Evolutionary conservation across 2,329 filamentous ascomycete species (phyloP), one percentile per base, ranked within the genome.

Genomic region (Sporothrix dimorphospora): DNA sequence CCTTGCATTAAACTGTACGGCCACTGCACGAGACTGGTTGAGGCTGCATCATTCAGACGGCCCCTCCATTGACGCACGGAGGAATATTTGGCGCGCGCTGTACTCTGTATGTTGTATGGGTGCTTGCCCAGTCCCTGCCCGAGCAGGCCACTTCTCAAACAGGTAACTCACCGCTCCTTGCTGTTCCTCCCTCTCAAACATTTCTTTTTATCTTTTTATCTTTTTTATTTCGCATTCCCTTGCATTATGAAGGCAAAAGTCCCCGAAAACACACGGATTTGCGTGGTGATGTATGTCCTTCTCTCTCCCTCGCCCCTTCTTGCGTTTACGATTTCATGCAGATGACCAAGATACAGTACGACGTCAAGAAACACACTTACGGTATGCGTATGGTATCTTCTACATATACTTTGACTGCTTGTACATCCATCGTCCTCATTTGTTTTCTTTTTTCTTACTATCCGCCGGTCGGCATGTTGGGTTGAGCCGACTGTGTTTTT

Each of bases 381-480:
- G n/a, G n/a, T n/a, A n/a, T n/a, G n/a, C n/a, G n/a, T n/a, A n/a
- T n/a, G n/a, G n/a, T 6, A 61, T 24, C n/a, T 1, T 40, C 19
- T 12, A 34, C 12, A 24, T 9, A 12, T 21, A 34, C 6, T 34
- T 34, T 34, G 11, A 12, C 42, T 45, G 11, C 42, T 14, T 14
- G 42, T 38, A 11, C 19, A 34, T 19, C n/a, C 38, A 19, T 21
- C 6, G n/a, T 27, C 59, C n/a, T 45, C 14, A 2, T 45, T 47
- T 4, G 12, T 12, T 27, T 12, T 9, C 4, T 65, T 24, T 27
- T 12, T 12, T 38, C 34, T 1, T 12, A 12, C 19, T 16, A 40
- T 16, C 21, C 38, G 5, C 38, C 59, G 59, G 38, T 67, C 63
- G 63, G 63, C 63, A 16, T 34, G 24, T 67, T 49, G 42, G 42